Base-by-base conservation (phyloP, 2,329 filamentous ascomycete genomes). In the Fonsecaea multimorphosa region DNA sequence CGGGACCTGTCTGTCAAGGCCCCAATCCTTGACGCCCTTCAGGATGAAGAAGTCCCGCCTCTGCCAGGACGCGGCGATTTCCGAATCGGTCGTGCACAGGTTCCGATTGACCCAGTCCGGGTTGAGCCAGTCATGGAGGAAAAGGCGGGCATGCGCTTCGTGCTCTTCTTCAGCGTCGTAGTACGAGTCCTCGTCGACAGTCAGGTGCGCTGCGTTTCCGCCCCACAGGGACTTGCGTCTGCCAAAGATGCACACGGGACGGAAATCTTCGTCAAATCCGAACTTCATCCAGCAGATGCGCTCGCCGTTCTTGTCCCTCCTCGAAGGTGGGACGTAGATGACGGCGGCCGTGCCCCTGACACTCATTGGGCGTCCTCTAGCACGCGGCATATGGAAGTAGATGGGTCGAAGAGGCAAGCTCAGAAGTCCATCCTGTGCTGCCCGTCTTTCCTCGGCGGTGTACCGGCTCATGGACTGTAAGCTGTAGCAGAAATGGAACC, bases 241-340 rank as follows among this genome's bases (percentile, higher is more conserved):
- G 11, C 64, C 64, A 22, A 67, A 63, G 38, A 67, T 67, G 38
- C 55, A 60, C 27, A 64, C 56, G 5, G 64, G 64, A 14, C 40
- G 38, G 56, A 63, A 67, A 12, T 67, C 57, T 29, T 64, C 55
- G 34, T 67, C 64, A 57, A 67, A 67, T 27, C 64, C 64, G 52
- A 67, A 67, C 27, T 67, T 67, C 60, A 67, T 67, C 64, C 64
- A 67, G 51, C 64, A 63, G 14, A 67, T 52, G 8, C 60, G 56
- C 9, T 67, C 64, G n/a, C 64, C 64, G 22, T 60, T 57, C 52
- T 63, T 63, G 14, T 67, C 64, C 14, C 49, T 53, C 34, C 51
- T 60, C 16, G 46, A 44, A 16, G 51, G 52, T 4, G 60, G 56
- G 7, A 67, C 14, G 38, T 64, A 61, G 9, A 67, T 40, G 19